These are phyloP conservation scores for Cytospora schulzeri DNA, from an alignment of 2,329 filamentous ascomycete genomes.

Conservation along the genomic window DNA sequence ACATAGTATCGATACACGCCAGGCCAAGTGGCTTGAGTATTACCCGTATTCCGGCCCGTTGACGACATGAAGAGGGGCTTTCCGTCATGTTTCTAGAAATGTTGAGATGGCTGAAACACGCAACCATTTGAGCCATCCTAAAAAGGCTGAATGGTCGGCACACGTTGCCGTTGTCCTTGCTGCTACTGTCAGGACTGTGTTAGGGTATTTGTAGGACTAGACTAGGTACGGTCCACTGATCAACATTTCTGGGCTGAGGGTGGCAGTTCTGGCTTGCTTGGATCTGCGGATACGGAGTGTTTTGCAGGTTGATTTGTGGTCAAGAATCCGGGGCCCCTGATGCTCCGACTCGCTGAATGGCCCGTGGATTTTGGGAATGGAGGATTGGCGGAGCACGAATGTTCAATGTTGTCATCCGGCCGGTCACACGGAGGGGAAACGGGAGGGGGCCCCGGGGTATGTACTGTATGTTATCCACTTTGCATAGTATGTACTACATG, in stretches of 20 bases:
- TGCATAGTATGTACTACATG: no score
- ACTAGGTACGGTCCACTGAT: conserved; percentile 1
- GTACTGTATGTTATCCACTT: conserved; percentile 11
- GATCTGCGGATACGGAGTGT: conserved; percentile 14
- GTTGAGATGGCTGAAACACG: neutral
- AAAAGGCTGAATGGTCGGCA: neutral
- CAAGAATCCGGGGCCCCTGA: conserved; percentile 12
- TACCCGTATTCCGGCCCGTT: neutral
- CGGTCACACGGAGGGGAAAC: conserved; percentile 22
- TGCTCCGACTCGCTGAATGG: conserved; percentile 14
- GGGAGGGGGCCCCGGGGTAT: conserved; percentile 20
- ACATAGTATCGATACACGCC: no score
- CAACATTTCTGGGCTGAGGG: conserved; percentile 12
- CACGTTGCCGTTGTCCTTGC: neutral
- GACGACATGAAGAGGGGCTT: neutral
- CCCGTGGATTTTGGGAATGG: conserved; percentile 7
- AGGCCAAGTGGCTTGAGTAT: neutral
- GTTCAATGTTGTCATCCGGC: conserved; percentile 16
- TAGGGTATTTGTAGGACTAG: neutral
- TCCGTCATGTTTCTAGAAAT: neutral
- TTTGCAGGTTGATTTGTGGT: conserved; percentile 16
- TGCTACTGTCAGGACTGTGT: neutral
- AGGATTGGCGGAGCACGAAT: conserved; percentile 11
- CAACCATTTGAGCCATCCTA: neutral
- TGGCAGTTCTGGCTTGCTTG: conserved; percentile 9